phyloP scores from a whole-genome alignment of 768 basidiomycete species.

The Rhizopogon vesiculosus region DNA sequence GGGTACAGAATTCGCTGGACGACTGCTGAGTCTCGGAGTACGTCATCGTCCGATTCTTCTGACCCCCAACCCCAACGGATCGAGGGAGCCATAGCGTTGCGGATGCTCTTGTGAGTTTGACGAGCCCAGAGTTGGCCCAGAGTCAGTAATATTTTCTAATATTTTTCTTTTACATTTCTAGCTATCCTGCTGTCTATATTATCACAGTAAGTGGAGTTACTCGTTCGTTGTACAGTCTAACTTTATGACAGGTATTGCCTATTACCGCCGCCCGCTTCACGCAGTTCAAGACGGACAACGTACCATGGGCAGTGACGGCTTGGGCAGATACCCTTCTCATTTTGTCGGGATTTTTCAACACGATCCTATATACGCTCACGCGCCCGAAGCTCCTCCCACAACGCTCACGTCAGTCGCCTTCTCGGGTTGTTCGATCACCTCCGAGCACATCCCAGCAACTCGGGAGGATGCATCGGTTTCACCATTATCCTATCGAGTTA shows the following conservation, averaged over 20 bases:
- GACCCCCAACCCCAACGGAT: not conserved
- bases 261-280: constrained; percentile 37
- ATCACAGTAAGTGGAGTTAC: constrained; percentile 21
- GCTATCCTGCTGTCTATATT: constrained; percentile 44
- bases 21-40: constrained; percentile 3
- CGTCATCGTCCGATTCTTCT: not conserved
- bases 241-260: constrained; percentile 28
- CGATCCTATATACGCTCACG: constrained; percentile 32
- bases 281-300: constrained; percentile 21
- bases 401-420: not conserved
- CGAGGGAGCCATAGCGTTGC: constrained; percentile 30
- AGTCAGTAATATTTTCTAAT: not conserved
- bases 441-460: not conserved
- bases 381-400: constrained; percentile 35
- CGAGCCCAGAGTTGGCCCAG: not conserved
- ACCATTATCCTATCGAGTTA: not conserved
- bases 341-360: constrained; percentile 42
- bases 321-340: constrained; percentile 37
- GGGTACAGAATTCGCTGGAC: constrained; percentile 20
- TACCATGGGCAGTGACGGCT: constrained; percentile 33
- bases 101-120: constrained; percentile 43
- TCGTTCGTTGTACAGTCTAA: not conserved
- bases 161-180: constrained; percentile 9
- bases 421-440: not conserved
- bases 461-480: not conserved